Evolutionary conservation across 1,139 yeast genomes (phyloP).

Genomic region (Magnusiomyces suaveolens): DNA sequence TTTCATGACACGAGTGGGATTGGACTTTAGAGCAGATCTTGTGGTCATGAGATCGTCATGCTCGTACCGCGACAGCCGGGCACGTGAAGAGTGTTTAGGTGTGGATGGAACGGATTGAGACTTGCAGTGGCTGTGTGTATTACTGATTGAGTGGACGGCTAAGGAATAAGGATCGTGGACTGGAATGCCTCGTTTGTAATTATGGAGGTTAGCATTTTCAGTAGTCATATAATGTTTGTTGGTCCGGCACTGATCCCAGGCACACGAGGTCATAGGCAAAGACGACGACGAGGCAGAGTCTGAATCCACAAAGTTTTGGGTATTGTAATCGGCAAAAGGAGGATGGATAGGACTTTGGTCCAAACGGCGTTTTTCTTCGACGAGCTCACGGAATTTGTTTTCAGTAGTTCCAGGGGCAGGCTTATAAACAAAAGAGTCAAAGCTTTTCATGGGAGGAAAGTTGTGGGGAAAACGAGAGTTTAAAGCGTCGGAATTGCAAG

Average conservation of each 20-base stretch:
- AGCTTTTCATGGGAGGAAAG: background rate
- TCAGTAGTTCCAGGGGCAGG: conserved; percentile 1
- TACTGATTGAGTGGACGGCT: background rate
- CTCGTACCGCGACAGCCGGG: background rate
- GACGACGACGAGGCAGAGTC: background rate
- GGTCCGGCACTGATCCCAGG: background rate
- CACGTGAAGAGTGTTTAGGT: background rate
- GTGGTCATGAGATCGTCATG: background rate
- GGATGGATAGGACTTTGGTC: background rate
- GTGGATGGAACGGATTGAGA: background rate
- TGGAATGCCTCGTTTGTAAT: background rate
- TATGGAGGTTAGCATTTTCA: background rate
- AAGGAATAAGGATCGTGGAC: background rate
- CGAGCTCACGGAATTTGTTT: background rate
- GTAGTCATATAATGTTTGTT: background rate
- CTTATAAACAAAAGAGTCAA: background rate
- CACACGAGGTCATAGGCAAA: background rate
- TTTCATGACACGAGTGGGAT: background rate
- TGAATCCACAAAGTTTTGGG: background rate
- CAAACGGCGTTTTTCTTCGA: background rate
- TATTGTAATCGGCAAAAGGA: background rate
- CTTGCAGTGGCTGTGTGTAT: background rate
- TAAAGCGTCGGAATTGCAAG: background rate
- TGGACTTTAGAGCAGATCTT: background rate
- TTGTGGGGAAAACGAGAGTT: background rate